Conservation (phyloP, 192 early-diverging fungal genomes). For the Phycomyces blakesleeanus region DNA sequence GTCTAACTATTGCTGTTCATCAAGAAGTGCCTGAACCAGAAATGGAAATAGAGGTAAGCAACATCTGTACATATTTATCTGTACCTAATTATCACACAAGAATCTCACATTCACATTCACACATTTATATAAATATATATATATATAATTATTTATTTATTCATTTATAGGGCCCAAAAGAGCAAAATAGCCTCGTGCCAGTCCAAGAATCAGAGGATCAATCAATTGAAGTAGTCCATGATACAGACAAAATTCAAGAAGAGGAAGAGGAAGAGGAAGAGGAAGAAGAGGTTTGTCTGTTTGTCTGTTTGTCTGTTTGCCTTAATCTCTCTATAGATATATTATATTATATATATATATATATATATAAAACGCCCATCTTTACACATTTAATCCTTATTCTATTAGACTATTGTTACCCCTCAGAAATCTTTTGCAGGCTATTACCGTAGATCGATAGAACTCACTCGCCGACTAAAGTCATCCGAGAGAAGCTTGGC, state of each 20-base stretch:
- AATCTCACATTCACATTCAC: too few species aligned
- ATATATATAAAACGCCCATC: not conserved
- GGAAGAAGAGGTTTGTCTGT: too few species aligned
- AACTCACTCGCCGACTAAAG: conserved; percentile 40
- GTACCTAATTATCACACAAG: too few species aligned
- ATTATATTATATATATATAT: too few species aligned
- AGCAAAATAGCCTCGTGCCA: not conserved
- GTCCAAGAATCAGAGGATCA: conserved; percentile 6
- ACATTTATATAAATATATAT: too few species aligned
- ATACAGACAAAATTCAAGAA: not conserved
- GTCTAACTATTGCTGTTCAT: conserved; percentile 5
- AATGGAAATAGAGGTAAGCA: not conserved
- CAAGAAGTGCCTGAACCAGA: not conserved
- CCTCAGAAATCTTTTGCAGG: conserved; percentile 20
- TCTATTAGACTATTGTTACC: not conserved
- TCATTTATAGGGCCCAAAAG: too few species aligned
- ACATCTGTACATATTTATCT: too few species aligned
- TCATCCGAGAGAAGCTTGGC: conserved; percentile 40
- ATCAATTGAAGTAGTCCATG: not conserved
- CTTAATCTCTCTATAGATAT: too few species aligned
- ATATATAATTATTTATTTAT: too few species aligned
- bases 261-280: not conserved
- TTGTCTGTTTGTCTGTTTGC: too few species aligned
- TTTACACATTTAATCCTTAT: not conserved
- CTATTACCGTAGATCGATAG: conserved; percentile 35